Conservation (phyloP, 176 grass and related monocot species). For the Triticum monococcum region DNA sequence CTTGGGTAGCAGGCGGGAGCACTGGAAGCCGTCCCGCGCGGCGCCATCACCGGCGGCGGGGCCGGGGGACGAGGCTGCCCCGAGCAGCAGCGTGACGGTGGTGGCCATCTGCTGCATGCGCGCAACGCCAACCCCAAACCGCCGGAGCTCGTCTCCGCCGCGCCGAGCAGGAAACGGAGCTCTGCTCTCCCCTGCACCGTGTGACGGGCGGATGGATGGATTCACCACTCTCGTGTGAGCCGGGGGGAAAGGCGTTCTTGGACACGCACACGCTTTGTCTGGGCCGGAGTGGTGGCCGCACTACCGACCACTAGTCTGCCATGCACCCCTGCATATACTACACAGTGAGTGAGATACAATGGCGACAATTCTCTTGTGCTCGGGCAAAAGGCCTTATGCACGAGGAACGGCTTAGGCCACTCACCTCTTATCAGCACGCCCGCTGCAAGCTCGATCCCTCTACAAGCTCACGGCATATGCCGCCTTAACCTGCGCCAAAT, state of each 20-base stretch:
- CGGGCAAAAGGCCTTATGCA: not conserved
- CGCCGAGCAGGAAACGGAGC: no score
- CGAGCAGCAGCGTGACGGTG: conserved; percentile 30
- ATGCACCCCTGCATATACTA: not conserved
- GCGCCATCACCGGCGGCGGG: not conserved
- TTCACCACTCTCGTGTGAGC: not conserved
- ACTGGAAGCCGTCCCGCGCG: conserved; percentile 2
- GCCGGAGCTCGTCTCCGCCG: not conserved
- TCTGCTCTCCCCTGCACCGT: no score
- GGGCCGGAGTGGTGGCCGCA: conserved; percentile 22
- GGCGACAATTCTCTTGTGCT: not conserved
- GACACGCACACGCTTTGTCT: not conserved
- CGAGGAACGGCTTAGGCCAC: conserved; percentile 25
- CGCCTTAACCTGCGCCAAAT: not conserved
- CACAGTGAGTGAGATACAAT: no score
- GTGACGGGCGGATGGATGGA: not conserved
- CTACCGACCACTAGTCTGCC: conserved; percentile 20
- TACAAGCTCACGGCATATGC: not conserved
- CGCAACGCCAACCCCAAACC: not conserved
- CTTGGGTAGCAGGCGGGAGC: conserved; percentile 11
- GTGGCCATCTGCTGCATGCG: conserved; percentile 22
- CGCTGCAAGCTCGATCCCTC: not conserved
- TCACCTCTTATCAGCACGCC: conserved; percentile 44
- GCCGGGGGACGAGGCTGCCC: conserved; percentile 17
- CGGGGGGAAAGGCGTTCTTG: not conserved